Base-by-base conservation (phyloP, 805 yeast genomes). In the Candida germanica region DNA sequence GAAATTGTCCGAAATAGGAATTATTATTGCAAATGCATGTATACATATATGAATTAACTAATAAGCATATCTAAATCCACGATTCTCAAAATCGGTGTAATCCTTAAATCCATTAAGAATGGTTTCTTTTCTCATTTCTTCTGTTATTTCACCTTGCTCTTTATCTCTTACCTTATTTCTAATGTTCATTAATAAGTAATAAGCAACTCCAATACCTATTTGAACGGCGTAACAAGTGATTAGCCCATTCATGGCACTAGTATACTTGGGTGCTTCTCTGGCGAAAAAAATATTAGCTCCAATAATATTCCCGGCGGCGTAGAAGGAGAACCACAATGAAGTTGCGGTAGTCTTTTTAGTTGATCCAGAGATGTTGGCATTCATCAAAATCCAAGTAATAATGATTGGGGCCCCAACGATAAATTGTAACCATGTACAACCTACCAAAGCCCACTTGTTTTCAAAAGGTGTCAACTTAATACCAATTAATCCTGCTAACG, bases 371-470 rank as follows among this genome's bases (percentile, higher is more conserved):
- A 53, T 42, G 35, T 56, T 56, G 11, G 48, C 48, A 27, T 44
- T 47, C 29, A 51, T 30, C 17, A 48, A 46, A 12, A 49, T 48
- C 61, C 61, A 56, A 26, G 46, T 38, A 33, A 57, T 40, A 25
- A 56, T 54, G 12, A 54, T 53, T n/a, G 59, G 61, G 2, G 53
- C 59, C 3, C 64, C 62, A 30, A 58, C 44, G 17, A 58, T 49
- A 37, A 43, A 56, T 31, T 55, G 61, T 9, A 58, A 42, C 54
- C 58, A 58, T 10, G 61, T 53, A 36, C 60, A 55, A 5, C 57
- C 60, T 3, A 58, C 58, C 26, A 56, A 39, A 10, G 56, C 44
- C 59, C 60, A 54, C 33, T 38, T 49, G 20, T 54, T 39, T 6
- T 39, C 38, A 20, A 42, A 36, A 10, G 43, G 26, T 24, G 49